Percentiles rank a stretch among this genome's conserved stretches.
These are phyloP conservation scores for Microsporum canis DNA, from an alignment of 2,329 filamentous ascomycete species.

Conservation along the genomic window DNA sequence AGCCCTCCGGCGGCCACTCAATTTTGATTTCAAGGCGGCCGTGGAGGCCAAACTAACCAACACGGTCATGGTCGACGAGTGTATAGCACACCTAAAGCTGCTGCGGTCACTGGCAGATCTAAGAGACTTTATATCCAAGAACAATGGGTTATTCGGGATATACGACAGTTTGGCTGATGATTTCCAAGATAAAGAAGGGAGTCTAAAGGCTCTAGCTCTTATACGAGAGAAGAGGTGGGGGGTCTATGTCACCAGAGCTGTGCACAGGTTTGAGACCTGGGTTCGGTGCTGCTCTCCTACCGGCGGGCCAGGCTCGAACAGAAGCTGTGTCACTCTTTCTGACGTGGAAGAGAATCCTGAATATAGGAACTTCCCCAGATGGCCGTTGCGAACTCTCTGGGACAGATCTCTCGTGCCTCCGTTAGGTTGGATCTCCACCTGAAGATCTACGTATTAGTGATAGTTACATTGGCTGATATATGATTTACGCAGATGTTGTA, in stretches of 20 bases:
- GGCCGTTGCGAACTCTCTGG: conserved; percentile 26
- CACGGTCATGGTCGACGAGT: conserved; percentile 41
- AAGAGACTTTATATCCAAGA: conserved; percentile 55
- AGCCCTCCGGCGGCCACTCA: conserved; percentile 1
- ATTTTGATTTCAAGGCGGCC: neutral
- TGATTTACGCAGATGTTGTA: conserved; percentile 48
- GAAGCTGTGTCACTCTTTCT: conserved; percentile 12
- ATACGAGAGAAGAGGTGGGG: conserved; percentile 64
- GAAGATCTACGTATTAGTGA: neutral
- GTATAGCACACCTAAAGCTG: conserved; percentile 63
- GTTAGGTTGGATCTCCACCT: conserved; percentile 39
- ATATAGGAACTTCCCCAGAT: conserved; percentile 25
- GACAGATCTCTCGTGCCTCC: conserved; percentile 42
- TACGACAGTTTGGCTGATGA: conserved; percentile 35
- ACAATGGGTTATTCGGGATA: conserved; percentile 56
- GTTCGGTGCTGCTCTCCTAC: conserved; percentile 36
- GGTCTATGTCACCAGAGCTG: conserved; percentile 56
- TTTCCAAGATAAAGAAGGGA: conserved; percentile 27
- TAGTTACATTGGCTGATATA: neutral
- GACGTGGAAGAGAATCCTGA: conserved; percentile 15
- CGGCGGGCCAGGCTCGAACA: conserved; percentile 8
- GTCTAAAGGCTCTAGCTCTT: conserved; percentile 38
- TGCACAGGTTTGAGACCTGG: conserved; percentile 58
- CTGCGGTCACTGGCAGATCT: conserved; percentile 56
- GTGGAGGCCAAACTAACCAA: neutral